Conservation (phyloP, 305 asterid genomes). For the Fraxinus latifolia region DNA sequence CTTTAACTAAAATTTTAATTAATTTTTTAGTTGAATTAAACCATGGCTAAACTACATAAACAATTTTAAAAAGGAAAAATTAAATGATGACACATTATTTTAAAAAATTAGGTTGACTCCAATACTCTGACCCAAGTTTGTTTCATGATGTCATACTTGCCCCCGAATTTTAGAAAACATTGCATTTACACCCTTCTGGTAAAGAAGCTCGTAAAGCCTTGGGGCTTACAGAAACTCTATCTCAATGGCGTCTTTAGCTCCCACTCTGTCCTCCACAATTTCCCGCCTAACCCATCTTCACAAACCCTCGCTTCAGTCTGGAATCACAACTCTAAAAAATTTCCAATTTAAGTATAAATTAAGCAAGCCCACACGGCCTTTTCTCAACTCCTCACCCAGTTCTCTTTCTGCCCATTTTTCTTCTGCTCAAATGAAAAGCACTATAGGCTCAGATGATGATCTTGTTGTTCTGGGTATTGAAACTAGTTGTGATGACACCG, state of each 20-base stretch:
- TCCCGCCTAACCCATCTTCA: constrained; percentile 48
- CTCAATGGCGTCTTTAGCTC: constrained; percentile 48
- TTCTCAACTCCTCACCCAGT: constrained; percentile 25
- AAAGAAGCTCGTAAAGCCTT: neutral
- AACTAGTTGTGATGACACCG: constrained; percentile 97
- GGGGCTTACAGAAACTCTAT: constrained; percentile 2
- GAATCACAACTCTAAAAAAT: constrained; percentile 24
- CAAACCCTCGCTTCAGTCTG: constrained; percentile 37
- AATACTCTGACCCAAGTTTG: constrained; percentile 3
- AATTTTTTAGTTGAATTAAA: too few relatives aligned
- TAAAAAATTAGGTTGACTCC: neutral
- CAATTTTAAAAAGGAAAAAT: too few relatives aligned
- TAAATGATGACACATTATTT: neutral
- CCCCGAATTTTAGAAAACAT: neutral
- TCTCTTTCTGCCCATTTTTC: constrained; percentile 29
- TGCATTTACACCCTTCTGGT: constrained; percentile 24
- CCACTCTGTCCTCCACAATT: constrained; percentile 46
- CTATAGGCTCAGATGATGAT: constrained; percentile 35
- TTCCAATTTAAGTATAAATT: constrained; percentile 17
- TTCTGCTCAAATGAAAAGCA: constrained; percentile 22
- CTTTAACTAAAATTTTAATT: too few relatives aligned
- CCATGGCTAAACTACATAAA: neutral
- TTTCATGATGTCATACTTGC: neutral
- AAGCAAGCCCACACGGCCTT: constrained; percentile 18
- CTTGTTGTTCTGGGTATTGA: constrained; percentile 77